Evolutionary conservation across 257 asterid genomes (phyloP).

Genomic region (Ocimum tenuiflorum): DNA sequence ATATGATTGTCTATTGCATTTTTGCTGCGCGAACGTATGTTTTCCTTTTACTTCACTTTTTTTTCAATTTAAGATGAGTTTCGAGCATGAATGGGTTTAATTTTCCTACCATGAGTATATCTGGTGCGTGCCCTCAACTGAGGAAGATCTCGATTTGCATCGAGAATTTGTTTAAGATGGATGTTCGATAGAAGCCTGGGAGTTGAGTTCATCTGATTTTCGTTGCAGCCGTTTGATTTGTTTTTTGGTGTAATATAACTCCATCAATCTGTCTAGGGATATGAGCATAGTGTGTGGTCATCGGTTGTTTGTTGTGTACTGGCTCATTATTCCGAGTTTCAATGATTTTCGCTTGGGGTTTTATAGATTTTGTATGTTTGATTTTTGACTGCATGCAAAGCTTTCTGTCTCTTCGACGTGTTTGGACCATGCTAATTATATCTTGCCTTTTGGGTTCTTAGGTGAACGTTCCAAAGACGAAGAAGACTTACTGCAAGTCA

Average conservation of each 20-base stretch:
- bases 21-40: neutral
- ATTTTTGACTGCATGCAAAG: neutral
- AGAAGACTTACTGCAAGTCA: constrained; percentile 72
- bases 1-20: neutral
- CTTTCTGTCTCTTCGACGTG: too few species aligned
- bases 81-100: neutral
- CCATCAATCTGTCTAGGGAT: neutral
- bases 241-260: too few species aligned
- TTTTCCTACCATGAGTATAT: neutral
- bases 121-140: too few species aligned
- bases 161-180: neutral
- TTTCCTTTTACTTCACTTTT: too few species aligned
- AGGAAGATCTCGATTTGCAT: neutral
- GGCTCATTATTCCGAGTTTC: neutral
- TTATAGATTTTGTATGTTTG: neutral
- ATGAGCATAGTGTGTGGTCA: too few species aligned
- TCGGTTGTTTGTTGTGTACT: too few species aligned
- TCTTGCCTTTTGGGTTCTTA: constrained; percentile 2
- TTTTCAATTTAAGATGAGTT: neutral
- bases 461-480: constrained; percentile 81
- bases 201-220: neutral
- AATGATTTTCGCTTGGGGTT: neutral
- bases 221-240: neutral
- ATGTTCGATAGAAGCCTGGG: neutral
- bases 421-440: neutral